A percentile compares a stretch with the other conserved stretches of the same genome.
Evolutionary conservation across 257 asterid genomes (phyloP).

Genomic region (Plectranthus barbatus): DNA sequence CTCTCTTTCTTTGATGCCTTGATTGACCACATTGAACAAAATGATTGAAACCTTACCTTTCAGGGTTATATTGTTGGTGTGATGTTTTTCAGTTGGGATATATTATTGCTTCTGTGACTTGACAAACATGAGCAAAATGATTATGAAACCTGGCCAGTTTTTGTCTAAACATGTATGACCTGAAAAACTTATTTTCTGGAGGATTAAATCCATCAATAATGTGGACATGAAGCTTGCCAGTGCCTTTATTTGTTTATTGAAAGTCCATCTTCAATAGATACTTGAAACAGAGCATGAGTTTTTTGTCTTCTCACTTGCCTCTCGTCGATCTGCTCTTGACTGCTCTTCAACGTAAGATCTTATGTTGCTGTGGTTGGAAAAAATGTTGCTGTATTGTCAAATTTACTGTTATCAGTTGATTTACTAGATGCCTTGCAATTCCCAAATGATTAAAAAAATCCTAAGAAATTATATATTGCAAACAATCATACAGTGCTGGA

Average conservation of each 20-base stretch:
- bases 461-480: constrained; percentile 4
- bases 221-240: neutral
- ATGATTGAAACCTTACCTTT: neutral
- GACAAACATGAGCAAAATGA: neutral
- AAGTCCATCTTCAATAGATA: neutral
- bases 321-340: neutral
- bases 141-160: no score
- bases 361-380: constrained; percentile 4
- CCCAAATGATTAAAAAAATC: constrained; percentile 2
- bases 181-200: neutral
- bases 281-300: neutral
- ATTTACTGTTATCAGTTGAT: neutral
- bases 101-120: neutral
- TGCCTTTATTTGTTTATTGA: neutral
- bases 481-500: constrained; percentile 61
- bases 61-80: no score
- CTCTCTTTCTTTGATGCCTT: neutral
- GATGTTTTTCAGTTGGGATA: no score
- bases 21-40: neutral
- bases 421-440: neutral
- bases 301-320: neutral
- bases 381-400: neutral
- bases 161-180: neutral
- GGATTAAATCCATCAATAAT: neutral
- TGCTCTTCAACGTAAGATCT: constrained; percentile 3